Conservation (phyloP, 2,329 filamentous ascomycete species). For the Penicillium sp. region DNA sequence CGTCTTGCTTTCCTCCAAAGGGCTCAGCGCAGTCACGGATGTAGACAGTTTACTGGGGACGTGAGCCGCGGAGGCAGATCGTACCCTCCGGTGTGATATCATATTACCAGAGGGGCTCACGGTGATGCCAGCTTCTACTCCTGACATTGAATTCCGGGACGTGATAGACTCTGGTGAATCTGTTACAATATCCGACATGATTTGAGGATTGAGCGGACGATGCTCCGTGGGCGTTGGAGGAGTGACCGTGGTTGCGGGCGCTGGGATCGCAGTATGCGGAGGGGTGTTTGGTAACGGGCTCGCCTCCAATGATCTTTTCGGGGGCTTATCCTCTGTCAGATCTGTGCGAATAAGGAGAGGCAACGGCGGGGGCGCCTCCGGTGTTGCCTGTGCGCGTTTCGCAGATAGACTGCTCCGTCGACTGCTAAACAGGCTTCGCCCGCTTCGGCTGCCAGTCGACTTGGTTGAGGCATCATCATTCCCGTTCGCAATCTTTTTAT, state of each 20-base stretch:
- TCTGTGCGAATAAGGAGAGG: constrained; percentile 43
- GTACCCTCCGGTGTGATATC: constrained; percentile 72
- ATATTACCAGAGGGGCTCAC: constrained; percentile 71
- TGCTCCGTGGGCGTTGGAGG: constrained; percentile 67
- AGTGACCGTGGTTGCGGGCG: constrained; percentile 65
- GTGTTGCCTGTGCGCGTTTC: constrained; percentile 37
- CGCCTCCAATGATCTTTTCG: constrained; percentile 28
- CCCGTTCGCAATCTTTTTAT: constrained; percentile 57
- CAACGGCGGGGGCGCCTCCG: constrained; percentile 42
- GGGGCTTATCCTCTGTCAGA: constrained; percentile 35
- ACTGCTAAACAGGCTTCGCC: constrained; percentile 45
- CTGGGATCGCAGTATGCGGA: constrained; percentile 38
- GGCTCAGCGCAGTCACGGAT: constrained; percentile 72
- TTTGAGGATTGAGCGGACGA: constrained; percentile 43
- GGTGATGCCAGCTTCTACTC: constrained; percentile 55
- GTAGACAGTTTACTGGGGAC: constrained; percentile 88
- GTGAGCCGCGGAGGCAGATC: constrained; percentile 61
- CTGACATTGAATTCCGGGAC: constrained; percentile 35
- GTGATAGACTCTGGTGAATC: constrained; percentile 49
- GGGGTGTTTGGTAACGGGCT: constrained; percentile 40
- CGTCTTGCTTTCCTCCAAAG: constrained; percentile 69
- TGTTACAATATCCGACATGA: constrained; percentile 40
- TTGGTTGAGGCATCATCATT: constrained; percentile 54
- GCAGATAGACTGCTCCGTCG: constrained; percentile 45
- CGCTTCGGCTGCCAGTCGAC: constrained; percentile 50